Conservation (phyloP, 1,284 basidiomycete species). For the Stereum hirsutum region DNA sequence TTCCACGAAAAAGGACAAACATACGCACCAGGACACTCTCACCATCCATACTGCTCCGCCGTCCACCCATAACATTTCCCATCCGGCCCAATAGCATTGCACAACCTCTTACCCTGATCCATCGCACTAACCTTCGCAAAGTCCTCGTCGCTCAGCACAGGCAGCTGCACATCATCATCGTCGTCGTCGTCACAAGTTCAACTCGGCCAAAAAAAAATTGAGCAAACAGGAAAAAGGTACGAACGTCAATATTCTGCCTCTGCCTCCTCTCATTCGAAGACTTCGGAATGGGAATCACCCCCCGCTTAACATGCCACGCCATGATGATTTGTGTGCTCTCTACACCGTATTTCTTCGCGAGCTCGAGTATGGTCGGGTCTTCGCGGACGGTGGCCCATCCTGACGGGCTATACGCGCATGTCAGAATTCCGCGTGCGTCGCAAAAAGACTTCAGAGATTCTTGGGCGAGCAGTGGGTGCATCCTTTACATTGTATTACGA, state of each 20-base stretch:
- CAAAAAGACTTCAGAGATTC: not conserved
- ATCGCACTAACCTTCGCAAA: slow-evolving; percentile 1
- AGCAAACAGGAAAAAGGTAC: slow-evolving; percentile 4
- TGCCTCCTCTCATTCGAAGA: slow-evolving; percentile 30
- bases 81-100: not conserved
- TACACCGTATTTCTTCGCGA: slow-evolving; percentile 33
- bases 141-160: not conserved
- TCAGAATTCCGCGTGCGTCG: not conserved
- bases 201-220: not conserved
- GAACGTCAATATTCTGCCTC: slow-evolving; percentile 33
- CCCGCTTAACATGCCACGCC: slow-evolving; percentile 35
- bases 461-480: slow-evolving; percentile 1
- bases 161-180: not conserved
- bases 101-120: not conserved
- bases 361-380: slow-evolving; percentile 28
- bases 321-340: slow-evolving; percentile 32
- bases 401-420: not conserved
- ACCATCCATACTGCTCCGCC: slow-evolving; percentile 2
- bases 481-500: not conserved
- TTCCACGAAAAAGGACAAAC: too few species aligned
- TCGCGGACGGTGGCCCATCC: slow-evolving; percentile 30
- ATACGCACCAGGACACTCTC: too few species aligned
- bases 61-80: slow-evolving; percentile 2
- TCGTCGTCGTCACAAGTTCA: not conserved
- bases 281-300: slow-evolving; percentile 29